Evolutionary conservation across 192 early-diverging fungal species (phyloP).

Genomic region (Coemansia sp.): DNA sequence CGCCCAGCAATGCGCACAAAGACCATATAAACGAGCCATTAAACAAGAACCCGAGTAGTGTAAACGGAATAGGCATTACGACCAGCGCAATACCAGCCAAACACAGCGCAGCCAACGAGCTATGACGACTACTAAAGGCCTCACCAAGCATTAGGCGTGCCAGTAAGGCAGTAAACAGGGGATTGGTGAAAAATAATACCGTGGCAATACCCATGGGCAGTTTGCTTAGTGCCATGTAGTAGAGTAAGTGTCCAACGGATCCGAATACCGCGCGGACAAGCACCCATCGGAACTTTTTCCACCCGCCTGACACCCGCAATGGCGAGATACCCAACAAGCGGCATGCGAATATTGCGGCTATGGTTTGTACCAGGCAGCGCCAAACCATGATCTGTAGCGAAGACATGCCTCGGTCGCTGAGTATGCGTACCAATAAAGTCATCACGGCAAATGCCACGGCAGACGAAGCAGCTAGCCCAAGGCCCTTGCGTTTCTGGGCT

Average conservation of each 20-base stretch:
- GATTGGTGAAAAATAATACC: slow-evolving; percentile 39
- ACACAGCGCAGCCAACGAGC: background rate
- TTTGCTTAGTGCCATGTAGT: slow-evolving; percentile 17
- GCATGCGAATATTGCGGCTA: background rate
- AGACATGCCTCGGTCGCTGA: slow-evolving; percentile 13
- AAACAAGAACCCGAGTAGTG: background rate
- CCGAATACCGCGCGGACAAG: slow-evolving; percentile 33
- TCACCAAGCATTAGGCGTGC: slow-evolving; percentile 25
- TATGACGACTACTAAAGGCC: background rate
- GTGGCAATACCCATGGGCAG: slow-evolving; percentile 37
- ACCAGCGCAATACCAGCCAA: slow-evolving; percentile 26
- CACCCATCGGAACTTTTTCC: slow-evolving; percentile 30
- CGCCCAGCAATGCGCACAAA: slow-evolving; percentile 26
- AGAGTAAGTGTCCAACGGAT: slow-evolving; percentile 25
- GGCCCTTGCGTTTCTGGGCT: slow-evolving; percentile 16
- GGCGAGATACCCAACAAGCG: slow-evolving; percentile 14
- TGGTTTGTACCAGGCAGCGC: slow-evolving; percentile 26
- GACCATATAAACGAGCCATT: slow-evolving; percentile 7
- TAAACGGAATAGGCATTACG: slow-evolving; percentile 8
- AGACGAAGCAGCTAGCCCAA: slow-evolving; percentile 20
- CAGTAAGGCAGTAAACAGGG: slow-evolving; percentile 31
- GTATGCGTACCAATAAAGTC: slow-evolving; percentile 25
- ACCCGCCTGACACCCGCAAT: slow-evolving; percentile 5
- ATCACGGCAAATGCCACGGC: slow-evolving; percentile 34
- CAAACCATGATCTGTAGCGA: slow-evolving; percentile 42